Conservation (phyloP, 257 asterid genomes). For the Oldenlandia corymbosa region DNA sequence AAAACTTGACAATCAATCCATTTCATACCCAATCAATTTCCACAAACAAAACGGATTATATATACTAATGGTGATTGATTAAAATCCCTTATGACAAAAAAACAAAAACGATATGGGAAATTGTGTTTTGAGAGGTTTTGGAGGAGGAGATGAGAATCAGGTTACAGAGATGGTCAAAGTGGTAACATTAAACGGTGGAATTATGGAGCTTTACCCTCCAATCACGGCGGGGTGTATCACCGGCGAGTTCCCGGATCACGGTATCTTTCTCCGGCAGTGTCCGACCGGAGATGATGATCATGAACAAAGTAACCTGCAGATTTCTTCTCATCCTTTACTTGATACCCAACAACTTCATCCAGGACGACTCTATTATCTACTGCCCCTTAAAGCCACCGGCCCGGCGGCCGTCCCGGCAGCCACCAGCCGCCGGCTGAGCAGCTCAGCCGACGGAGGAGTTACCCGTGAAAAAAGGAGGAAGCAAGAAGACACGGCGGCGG, state of each 20-base stretch:
- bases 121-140: constrained; percentile 2
- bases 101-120: not conserved
- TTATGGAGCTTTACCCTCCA: constrained; percentile 55
- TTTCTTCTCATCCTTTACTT: constrained; percentile 31
- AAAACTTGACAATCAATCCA: not conserved
- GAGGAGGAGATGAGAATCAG: not conserved
- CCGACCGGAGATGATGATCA: no score
- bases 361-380: constrained; percentile 40
- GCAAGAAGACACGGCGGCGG: constrained; percentile 19
- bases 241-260: constrained; percentile 50
- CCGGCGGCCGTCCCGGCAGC: not conserved
- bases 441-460: constrained; percentile 18
- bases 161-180: constrained; percentile 10
- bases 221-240: constrained; percentile 48
- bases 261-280: constrained; percentile 16
- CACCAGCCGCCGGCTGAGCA: not conserved
- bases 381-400: constrained; percentile 27
- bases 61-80: not conserved
- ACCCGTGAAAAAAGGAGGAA: constrained; percentile 40
- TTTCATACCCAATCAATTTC: not conserved
- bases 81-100: no score
- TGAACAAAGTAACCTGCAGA: no score
- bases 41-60: no score
- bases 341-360: constrained; percentile 31
- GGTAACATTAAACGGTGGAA: constrained; percentile 36